Base-by-base conservation (phyloP, 352 stramenopile species). In the Pythium graminicola region DNA sequence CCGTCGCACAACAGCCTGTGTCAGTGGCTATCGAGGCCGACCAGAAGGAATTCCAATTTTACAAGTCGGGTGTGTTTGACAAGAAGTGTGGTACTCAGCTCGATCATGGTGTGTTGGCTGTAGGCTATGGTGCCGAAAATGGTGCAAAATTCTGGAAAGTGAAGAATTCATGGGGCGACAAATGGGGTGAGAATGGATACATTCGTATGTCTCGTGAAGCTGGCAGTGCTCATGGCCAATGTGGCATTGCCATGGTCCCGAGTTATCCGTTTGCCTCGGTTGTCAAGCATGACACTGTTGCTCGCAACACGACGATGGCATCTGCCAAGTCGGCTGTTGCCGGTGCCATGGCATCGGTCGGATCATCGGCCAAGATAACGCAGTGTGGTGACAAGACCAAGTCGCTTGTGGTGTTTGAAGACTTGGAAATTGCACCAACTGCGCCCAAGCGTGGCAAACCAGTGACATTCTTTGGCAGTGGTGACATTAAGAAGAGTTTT, bases 141-240 rank as follows among this genome's bases (percentile, higher is more conserved):
- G 73, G 85, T 17, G 84, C 96, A 58, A 72, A 93, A 32, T 98
- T 97, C 62, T 98, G 89, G 87, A 77, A 97, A 50, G 72, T 98
- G 22, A 87, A 96, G 57, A 98, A 98, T 71, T 96, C 81, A 50
- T 98, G 93, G 93, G 74, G 81, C 20, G 47, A 69, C 7, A 67
- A 62, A 17, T 97, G 90, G 90, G 90, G 90, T 39, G 85, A 95
- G 60, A 51, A 93, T 5, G 87, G 87, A 40, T 96, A 92, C 70
- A 91, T 96, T 50, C 81, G 81, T 45, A 72, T 96, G 47, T 59
- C 60, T 14, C 80, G 33, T n/a, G 31, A 36, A 14, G 31, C 31
- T 14, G 31, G 85, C 55, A 76, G 82, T 52, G 82, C 86, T 41
- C 80, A 85, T 8, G 97, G 97, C 47, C 96, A 96, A 29, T 98